Base-by-base conservation (phyloP, 331 rosid genomes). In the Arachis monticola region DNA sequence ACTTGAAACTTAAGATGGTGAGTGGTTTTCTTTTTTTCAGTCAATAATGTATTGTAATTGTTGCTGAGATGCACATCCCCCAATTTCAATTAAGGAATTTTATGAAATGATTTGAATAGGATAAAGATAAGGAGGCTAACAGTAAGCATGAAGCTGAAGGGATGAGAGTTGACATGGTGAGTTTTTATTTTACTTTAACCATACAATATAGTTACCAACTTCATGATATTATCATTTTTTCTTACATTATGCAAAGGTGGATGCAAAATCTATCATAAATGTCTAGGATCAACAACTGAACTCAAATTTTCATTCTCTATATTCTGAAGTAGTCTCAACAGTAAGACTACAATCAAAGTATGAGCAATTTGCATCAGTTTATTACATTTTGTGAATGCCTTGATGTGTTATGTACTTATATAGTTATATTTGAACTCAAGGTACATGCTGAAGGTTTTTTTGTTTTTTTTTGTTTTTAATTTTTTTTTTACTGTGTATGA, bases 1-100 rank as follows among this genome's bases (percentile, higher is more conserved):
- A 86, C 60, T 83, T 94, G 85, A 90, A 88, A 83, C 77, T 57
- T 83, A 83, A 79, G 78, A 60, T 90, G 93, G 99, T 92, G 84
- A 77, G 97, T 76, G 83, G 56, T 64, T 76, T 68, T 55, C 71
- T 57, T 32, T 17, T 32, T 42, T 59, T 17, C 22, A 17, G 22
- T 2, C 70, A 22, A 46, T 79, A 46, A 69, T 31, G 2, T 31
- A 44, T 72, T 17, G 10, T 77, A 42, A n/a, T 58, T 52, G 56
- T 17, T 78, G 27, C 69, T 57, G 60, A 70, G 56, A 60, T 62
- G 80, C 64, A 13, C 69, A 42, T 13, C 52, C 76, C 74, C 53
- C 77, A 60, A 44, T n/a, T 71, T 51, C 77, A 76, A 38, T 55
- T 32, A 71, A 52, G 59, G 56, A 27, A 52, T 61, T 60, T 56